Percentiles rank a stretch among this genome's conserved stretches.
These are phyloP conservation scores for Calonectria multiphialidica DNA, from an alignment of 2,329 filamentous ascomycete genomes.

Conservation along the genomic window DNA sequence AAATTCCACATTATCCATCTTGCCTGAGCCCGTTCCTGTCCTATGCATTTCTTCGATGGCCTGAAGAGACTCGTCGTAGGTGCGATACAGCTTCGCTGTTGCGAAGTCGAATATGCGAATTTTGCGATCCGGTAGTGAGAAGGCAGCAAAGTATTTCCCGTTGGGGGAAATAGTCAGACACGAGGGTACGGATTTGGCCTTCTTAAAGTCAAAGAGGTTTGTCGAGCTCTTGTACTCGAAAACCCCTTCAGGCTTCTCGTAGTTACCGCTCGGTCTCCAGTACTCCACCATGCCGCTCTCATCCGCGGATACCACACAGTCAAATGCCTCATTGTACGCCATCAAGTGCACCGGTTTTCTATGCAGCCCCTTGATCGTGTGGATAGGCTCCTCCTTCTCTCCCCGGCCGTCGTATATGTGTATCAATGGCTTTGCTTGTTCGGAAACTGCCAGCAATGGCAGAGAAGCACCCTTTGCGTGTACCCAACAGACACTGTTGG, in stretches of 20 bases:
- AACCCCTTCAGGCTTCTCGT: slow-evolving; percentile 91
- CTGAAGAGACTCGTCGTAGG: slow-evolving; percentile 93
- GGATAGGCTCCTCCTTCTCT: slow-evolving; percentile 80
- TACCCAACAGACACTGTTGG: slow-evolving; percentile 90
- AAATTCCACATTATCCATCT: slow-evolving; percentile 92
- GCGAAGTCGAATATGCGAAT: slow-evolving; percentile 94
- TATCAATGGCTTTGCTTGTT: slow-evolving; percentile 78
- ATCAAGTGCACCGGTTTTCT: slow-evolving; percentile 85
- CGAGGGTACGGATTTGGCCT: slow-evolving; percentile 86
- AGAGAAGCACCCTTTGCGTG: slow-evolving; percentile 89
- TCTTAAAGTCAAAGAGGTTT: slow-evolving; percentile 97
- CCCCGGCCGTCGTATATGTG: slow-evolving; percentile 91
- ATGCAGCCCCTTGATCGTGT: slow-evolving; percentile 85
- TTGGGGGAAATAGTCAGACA: slow-evolving; percentile 88
- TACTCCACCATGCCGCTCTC: slow-evolving; percentile 96
- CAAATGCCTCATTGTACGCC: slow-evolving; percentile 87
- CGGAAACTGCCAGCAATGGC: slow-evolving; percentile 86
- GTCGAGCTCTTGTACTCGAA: slow-evolving; percentile 95
- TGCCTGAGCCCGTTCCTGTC: slow-evolving; percentile 84
- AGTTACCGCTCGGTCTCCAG: slow-evolving; percentile 84
- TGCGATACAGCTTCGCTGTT: slow-evolving; percentile 87
- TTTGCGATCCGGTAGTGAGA: slow-evolving; percentile 94
- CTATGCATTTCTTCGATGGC: slow-evolving; percentile 96
- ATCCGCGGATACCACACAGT: slow-evolving; percentile 93
- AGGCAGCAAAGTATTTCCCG: slow-evolving; percentile 86